phyloP scores from a whole-genome alignment of 2,329 filamentous ascomycete species.

The Colletotrichum sansevieriae region DNA sequence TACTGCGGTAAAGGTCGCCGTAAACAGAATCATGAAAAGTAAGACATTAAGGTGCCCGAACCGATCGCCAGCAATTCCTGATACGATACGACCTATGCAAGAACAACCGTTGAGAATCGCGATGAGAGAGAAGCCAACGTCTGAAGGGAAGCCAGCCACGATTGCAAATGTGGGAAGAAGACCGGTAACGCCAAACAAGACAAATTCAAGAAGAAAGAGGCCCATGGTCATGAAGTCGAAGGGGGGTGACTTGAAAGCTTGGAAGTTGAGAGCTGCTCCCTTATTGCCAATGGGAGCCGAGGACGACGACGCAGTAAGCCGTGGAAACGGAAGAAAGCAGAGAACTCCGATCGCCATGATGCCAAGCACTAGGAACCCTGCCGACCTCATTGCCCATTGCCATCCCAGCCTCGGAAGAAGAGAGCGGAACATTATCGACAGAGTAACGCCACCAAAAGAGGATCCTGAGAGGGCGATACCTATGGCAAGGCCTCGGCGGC shows the following conservation, averaged over 20 bases:
- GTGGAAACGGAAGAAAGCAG: conserved; percentile 53
- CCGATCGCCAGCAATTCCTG: conserved; percentile 57
- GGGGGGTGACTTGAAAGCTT: conserved; percentile 55
- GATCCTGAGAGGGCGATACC: conserved; percentile 45
- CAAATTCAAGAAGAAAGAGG: conserved; percentile 62
- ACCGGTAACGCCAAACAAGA: conserved; percentile 61
- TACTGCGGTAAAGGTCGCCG: conserved; percentile 55
- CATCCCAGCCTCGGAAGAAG: conserved; percentile 49
- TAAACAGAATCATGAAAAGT: conserved; percentile 51
- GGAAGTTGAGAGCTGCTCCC: conserved; percentile 51
- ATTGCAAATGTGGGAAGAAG: conserved; percentile 61
- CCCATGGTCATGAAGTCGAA: conserved; percentile 57
- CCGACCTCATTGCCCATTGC: conserved; percentile 51
- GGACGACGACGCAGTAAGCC: conserved; percentile 24
- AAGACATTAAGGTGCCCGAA: conserved; percentile 62
- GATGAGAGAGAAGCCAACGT: conserved; percentile 58
- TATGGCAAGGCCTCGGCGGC: conserved; percentile 45
- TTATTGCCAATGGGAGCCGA: conserved; percentile 10
- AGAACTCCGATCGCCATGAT: conserved; percentile 46
- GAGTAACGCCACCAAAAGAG: conserved; percentile 48
- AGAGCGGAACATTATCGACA: conserved; percentile 51
- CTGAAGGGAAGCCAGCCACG: conserved; percentile 48
- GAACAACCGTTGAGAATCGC: conserved; percentile 59
- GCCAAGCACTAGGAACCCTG: conserved; percentile 48
- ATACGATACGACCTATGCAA: conserved; percentile 57